Evolutionary conservation across 177 flowering plant species (phyloP), one percentile per base, ranked within the genome.

Genomic region (Telopea speciosissima): DNA sequence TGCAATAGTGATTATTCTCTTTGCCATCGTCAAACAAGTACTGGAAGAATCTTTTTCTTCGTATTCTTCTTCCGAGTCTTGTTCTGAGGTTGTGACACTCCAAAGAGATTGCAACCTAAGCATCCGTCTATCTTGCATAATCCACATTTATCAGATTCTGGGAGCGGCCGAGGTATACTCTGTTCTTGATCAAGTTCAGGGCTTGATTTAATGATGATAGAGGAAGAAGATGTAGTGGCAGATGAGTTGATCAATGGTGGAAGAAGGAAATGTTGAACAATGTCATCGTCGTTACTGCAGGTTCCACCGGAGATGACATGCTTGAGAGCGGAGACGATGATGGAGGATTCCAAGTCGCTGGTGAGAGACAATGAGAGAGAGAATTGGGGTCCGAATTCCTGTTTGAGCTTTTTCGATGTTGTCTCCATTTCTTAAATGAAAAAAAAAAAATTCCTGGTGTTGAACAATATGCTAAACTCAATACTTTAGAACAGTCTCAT

Each of bases 261-360:
- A 52, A 52, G 19, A 1, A 17, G 61, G 23, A 58, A 58, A 17
- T 8, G 5, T 19, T 58, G 61, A 6, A 19, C 5, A n/a, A 58
- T 19, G n/a, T 58, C 61, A n/a, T 21, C n/a, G 61, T 8, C 61
- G 67, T 67, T 68, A 68, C 69, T 49, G 73, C 73, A 33, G 73
- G 14, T 16, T 2, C n/a, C 25, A 42, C 42, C 71, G 26, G 60
- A 24, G 68, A 79, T 58, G 13, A 79, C 79, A 36, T 73, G 70
- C 62, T 42, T 60, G 67, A 79, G 74, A 26, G 82, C 70, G 10
- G 77, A 73, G 40, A 79, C 82, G 45, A 76, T 79, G 64, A 76
- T 66, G 0, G 54, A 31, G 58, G 60, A 13, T 63, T 76, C 82
- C 13, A 42, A 22, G 1, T 74, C 79, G 13, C 1, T 25, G 17